Evolutionary conservation across 345 rosid genomes (phyloP).

Genomic region (Syzygium aromaticum): DNA sequence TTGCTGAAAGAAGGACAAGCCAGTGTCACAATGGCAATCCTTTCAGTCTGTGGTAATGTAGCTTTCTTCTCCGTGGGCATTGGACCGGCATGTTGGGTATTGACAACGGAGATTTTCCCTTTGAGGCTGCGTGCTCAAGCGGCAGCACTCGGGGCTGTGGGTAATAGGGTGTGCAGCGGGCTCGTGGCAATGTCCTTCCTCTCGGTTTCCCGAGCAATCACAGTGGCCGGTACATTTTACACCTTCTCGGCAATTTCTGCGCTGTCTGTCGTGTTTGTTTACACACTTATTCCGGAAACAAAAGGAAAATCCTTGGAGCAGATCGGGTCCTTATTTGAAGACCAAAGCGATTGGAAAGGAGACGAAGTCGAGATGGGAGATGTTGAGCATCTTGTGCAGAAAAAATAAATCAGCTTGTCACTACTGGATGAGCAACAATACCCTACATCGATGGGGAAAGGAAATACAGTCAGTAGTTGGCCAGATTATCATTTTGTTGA

Average conservation of each 20-base stretch:
- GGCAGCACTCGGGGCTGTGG: slow-evolving; percentile 66
- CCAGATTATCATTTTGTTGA: background rate
- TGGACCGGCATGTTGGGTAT: slow-evolving; percentile 78
- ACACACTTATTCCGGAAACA: slow-evolving; percentile 59
- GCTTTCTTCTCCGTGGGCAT: slow-evolving; percentile 81
- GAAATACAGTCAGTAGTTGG: background rate
- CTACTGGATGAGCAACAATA: background rate
- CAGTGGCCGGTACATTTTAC: slow-evolving; percentile 62
- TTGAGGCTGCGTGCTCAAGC: slow-evolving; percentile 75
- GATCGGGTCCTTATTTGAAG: slow-evolving; percentile 51
- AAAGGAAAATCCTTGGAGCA: slow-evolving; percentile 80
- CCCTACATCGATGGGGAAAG: background rate
- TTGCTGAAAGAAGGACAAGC: slow-evolving; percentile 36
- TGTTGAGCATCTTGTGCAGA: slow-evolving; percentile 61
- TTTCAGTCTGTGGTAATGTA: slow-evolving; percentile 66
- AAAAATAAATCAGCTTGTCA: background rate
- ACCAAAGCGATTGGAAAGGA: slow-evolving; percentile 21
- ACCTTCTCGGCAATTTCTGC: slow-evolving; percentile 48
- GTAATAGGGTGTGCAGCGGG: slow-evolving; percentile 72
- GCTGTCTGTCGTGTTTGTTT: slow-evolving; percentile 54
- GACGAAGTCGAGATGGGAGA: slow-evolving; percentile 63
- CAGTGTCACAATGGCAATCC: slow-evolving; percentile 33
- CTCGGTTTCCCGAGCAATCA: slow-evolving; percentile 44
- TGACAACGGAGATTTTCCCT: slow-evolving; percentile 80
- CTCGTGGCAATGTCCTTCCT: slow-evolving; percentile 79